These are phyloP conservation scores for Peziza echinospora DNA, from an alignment of 495 filamentous ascomycete species.

Conservation along the genomic window DNA sequence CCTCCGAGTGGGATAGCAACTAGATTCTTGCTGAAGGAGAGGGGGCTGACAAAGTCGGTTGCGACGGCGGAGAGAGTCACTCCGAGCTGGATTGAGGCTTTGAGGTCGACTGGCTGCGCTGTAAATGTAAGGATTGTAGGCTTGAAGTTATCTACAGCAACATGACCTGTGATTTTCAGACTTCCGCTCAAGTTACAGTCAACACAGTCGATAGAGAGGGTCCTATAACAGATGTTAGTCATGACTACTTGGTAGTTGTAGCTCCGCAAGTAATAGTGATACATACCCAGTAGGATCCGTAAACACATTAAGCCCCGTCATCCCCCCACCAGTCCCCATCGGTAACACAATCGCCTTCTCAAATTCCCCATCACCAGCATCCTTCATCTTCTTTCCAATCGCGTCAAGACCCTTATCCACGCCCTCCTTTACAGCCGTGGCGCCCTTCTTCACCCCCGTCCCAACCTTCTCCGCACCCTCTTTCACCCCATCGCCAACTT, in stretches of 20 bases:
- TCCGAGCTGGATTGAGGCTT: slow-evolving; percentile 18
- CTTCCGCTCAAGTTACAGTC: slow-evolving; percentile 20
- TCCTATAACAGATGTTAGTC: background rate
- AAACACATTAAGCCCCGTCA: slow-evolving; percentile 10
- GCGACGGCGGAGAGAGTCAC: slow-evolving; percentile 9
- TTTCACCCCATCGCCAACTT: slow-evolving; percentile 2
- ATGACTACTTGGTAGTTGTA: background rate
- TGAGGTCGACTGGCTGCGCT: slow-evolving; percentile 13
- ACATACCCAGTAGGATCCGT: slow-evolving; percentile 5
- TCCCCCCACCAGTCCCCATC: slow-evolving; percentile 6
- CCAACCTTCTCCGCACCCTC: background rate
- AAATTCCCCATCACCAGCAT: slow-evolving; percentile 1
- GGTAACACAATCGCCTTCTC: slow-evolving; percentile 12
- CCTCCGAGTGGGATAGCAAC: slow-evolving; percentile 5
- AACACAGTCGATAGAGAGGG: slow-evolving; percentile 16
- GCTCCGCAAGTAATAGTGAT: background rate
- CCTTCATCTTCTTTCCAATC: background rate
- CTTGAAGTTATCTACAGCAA: slow-evolving; percentile 17
- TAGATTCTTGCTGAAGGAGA: background rate
- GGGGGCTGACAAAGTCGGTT: slow-evolving; percentile 6
- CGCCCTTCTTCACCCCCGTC: background rate
- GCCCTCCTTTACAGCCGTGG: background rate
- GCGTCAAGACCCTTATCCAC: background rate
- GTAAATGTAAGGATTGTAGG: slow-evolving; percentile 13
- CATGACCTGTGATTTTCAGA: slow-evolving; percentile 15